phyloP scores from a whole-genome alignment of 768 basidiomycete genomes.

The Leucocoprinus sp. region DNA sequence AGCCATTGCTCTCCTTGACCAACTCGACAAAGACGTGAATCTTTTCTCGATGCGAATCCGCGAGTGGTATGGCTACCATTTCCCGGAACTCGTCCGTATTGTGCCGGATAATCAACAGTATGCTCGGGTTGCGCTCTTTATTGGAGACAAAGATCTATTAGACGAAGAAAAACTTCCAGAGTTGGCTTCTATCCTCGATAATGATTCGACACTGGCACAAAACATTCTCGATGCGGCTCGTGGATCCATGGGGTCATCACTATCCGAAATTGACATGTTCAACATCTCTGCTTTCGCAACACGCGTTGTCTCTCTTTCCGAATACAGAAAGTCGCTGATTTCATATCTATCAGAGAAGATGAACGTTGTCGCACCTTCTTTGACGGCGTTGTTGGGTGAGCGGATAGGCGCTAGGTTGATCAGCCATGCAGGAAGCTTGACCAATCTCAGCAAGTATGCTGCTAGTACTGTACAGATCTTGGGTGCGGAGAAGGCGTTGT shows the following conservation, averaged over 20 bases:
- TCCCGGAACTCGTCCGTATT: conserved; percentile 90
- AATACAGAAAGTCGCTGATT: conserved; percentile 87
- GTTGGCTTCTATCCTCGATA: conserved; percentile 71
- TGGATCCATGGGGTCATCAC: conserved; percentile 88
- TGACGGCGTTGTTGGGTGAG: conserved; percentile 87
- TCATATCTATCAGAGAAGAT: conserved; percentile 92
- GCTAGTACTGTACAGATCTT: conserved; percentile 97
- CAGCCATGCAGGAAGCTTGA: conserved; percentile 93
- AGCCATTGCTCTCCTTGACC: conserved; percentile 95
- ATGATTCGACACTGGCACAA: conserved; percentile 79
- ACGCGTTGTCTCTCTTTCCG: conserved; percentile 84
- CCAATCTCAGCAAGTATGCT: conserved; percentile 96
- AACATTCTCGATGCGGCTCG: conserved; percentile 93
- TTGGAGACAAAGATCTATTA: conserved; percentile 82
- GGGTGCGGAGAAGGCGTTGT: conserved; percentile 96
- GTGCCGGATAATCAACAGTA: conserved; percentile 95
- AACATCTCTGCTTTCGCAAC: conserved; percentile 90
- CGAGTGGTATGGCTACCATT: conserved; percentile 99
- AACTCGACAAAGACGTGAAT: conserved; percentile 99
- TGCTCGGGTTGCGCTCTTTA: conserved; percentile 75
- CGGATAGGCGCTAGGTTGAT: conserved; percentile 88
- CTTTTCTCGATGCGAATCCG: conserved; percentile 96
- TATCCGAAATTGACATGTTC: conserved; percentile 89
- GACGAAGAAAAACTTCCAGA: conserved; percentile 74
- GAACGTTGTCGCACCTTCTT: conserved; percentile 91